Evolutionary conservation across 2,329 filamentous ascomycete species (phyloP).

Genomic region (Talaromyces sp.): DNA sequence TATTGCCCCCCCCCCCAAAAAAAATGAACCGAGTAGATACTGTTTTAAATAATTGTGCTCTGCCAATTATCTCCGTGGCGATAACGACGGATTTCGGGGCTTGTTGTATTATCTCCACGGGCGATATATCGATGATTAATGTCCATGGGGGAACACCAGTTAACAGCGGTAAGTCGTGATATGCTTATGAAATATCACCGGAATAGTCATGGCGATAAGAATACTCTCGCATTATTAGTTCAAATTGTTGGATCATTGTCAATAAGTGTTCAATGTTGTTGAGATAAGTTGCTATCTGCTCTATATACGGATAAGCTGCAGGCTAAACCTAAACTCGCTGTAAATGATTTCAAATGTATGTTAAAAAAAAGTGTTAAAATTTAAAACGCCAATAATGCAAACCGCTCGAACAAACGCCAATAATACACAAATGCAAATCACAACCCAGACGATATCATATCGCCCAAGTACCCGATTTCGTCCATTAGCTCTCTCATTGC

Average conservation of each 20-base stretch:
- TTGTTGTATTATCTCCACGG: not conserved
- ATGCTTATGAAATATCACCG: no score
- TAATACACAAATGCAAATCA: not conserved
- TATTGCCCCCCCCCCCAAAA: no score
- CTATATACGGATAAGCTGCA: not conserved
- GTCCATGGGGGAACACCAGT: not conserved
- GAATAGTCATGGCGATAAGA: not conserved
- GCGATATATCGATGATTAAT: not conserved
- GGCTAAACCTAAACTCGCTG: not conserved
- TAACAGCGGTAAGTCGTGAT: not conserved
- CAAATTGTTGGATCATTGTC: not conserved
- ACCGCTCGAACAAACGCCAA: not conserved
- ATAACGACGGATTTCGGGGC: not conserved
- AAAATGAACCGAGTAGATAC: not conserved
- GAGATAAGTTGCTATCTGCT: not conserved
- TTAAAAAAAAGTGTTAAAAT: not conserved
- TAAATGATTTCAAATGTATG: not conserved
- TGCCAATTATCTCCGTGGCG: not conserved
- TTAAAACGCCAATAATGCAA: not conserved
- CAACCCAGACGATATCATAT: slow-evolving; percentile 37
- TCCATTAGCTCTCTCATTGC: slow-evolving; percentile 46
- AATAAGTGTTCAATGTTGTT: not conserved
- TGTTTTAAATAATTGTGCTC: not conserved
- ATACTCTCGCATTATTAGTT: not conserved
- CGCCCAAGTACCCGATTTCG: slow-evolving; percentile 48